phyloP scores from a whole-genome alignment of 208 protist species.

The Tritrichomonas foetus region DNA sequence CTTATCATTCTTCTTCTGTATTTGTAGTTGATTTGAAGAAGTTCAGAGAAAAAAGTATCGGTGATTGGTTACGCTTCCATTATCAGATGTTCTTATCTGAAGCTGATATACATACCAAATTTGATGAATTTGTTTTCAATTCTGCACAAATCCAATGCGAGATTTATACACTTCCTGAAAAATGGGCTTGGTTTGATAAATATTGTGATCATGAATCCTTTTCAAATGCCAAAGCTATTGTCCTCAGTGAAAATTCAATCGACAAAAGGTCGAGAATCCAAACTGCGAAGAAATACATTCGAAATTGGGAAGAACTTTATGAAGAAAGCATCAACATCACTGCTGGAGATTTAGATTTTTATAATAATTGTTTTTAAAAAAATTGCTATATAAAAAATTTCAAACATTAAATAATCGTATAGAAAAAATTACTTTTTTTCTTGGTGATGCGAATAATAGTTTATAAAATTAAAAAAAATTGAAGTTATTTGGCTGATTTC shows the following conservation, averaged over 20 bases:
- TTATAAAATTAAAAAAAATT: too few relatives aligned
- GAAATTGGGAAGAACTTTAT: too few relatives aligned
- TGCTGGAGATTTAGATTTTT: too few relatives aligned
- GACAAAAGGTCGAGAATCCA: too few relatives aligned
- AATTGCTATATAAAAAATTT: too few relatives aligned
- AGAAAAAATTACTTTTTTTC: too few relatives aligned
- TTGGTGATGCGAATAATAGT: too few relatives aligned
- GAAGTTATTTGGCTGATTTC: too few relatives aligned
- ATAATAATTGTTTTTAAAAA: too few relatives aligned
- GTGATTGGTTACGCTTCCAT: slow-evolving; percentile 53
- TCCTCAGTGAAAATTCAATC: slow-evolving; percentile 69
- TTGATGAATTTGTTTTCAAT: slow-evolving; percentile 62
- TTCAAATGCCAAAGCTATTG: slow-evolving; percentile 58
- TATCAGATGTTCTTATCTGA: slow-evolving; percentile 59
- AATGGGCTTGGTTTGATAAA: slow-evolving; percentile 65
- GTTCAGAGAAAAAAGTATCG: slow-evolving; percentile 51
- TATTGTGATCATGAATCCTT: slow-evolving; percentile 54
- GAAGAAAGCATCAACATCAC: too few relatives aligned
- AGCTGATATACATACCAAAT: slow-evolving; percentile 52
- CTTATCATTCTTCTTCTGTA: slow-evolving; percentile 60
- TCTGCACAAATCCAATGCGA: slow-evolving; percentile 54
- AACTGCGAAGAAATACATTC: too few relatives aligned
- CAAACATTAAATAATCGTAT: too few relatives aligned
- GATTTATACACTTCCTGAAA: slow-evolving; percentile 61
- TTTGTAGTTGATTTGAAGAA: slow-evolving; percentile 60